Base-by-base conservation (phyloP, 176 grass and related monocot genomes). In the Canna indica region DNA sequence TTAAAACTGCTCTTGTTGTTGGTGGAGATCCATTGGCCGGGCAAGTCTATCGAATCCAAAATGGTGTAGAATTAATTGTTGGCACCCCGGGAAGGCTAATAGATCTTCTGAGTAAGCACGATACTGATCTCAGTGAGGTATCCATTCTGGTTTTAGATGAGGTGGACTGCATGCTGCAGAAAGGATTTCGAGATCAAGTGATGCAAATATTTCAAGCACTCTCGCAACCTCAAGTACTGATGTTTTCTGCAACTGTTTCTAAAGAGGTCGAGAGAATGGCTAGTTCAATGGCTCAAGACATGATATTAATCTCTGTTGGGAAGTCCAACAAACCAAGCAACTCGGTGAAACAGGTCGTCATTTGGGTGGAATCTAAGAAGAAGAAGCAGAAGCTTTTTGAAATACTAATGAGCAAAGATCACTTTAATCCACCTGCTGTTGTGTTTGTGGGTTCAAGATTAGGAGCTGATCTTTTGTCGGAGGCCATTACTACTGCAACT, bases 371-470 rank as follows among this genome's bases (percentile, higher is more conserved):
- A 25, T 89, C 86, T 83, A 97, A 90, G 41, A 80, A 90, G 77
- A 96, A 91, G 85, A 91, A 90, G 72, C 86, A 90, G 62, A 92
- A 97, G 76, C 65, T 92, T 76, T 97, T 92, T 83, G 93, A 97
- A 79, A 87, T 92, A 83, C 57, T 97, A 41, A 87, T 24, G 72
- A 97, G 86, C 44, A 86, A 88, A 68, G 74, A 80, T 47, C 88
- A 97, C 67, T 97, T 87, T 31, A 92, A 87, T 50, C 86, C 88
- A 69, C 93, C 86, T 36, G 58, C 82, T 64, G 69, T 97, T 76
- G 81, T 97, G 52, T 97, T 97, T 91, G 93, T 97, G 63, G 85
- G 66, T 83, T 97, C 86, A 9, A 89, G 84, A 72, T 38, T 83
- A 29, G 93, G 93, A 38, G 86, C 88, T 36, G 84, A 92, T 82